phyloP scores from a whole-genome alignment of 345 rosid species.

The Sonneratia caseolaris region DNA sequence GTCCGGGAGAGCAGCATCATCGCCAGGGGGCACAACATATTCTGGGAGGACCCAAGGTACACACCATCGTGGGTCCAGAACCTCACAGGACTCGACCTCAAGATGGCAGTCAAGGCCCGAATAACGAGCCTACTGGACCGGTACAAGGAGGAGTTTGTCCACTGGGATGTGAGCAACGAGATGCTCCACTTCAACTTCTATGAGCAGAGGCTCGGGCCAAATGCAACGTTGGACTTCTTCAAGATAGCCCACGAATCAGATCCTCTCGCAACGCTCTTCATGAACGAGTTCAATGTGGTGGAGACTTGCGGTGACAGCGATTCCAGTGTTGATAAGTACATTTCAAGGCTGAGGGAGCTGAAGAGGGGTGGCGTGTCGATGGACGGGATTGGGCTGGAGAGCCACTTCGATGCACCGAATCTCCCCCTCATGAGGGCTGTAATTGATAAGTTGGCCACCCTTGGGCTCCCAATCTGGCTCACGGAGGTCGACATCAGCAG shows the following conservation, averaged over 20 bases:
- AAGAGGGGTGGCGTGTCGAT: conserved; percentile 33
- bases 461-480: conserved; percentile 74
- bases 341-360: conserved; percentile 47
- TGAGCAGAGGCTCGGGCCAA: conserved; percentile 50
- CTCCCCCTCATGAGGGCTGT: conserved; percentile 59
- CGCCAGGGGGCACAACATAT: conserved; percentile 82
- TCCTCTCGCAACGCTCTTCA: conserved; percentile 56
- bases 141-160: conserved; percentile 66
- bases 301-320: conserved; percentile 67
- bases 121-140: conserved; percentile 65
- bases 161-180: conserved; percentile 89
- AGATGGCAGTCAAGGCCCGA: conserved; percentile 42
- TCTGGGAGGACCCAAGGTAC: conserved; percentile 85
- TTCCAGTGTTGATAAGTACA: conserved; percentile 57
- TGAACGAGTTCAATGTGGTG: conserved; percentile 77
- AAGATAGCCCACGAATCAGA: conserved; percentile 48
- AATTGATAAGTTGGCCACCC: conserved; percentile 60
- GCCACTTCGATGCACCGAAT: conserved; percentile 64
- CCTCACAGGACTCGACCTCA: conserved; percentile 32
- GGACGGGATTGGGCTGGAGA: conserved; percentile 72
- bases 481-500: conserved; percentile 70
- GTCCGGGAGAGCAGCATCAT: conserved; percentile 41
- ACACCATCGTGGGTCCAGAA: conserved; percentile 53
- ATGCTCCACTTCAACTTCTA: conserved; percentile 82
- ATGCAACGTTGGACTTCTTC: conserved; percentile 53